Evolutionary conservation across 1,284 basidiomycete genomes (phyloP), one percentile per base, ranked within the genome.

Genomic region (Trichosporon sp.): DNA sequence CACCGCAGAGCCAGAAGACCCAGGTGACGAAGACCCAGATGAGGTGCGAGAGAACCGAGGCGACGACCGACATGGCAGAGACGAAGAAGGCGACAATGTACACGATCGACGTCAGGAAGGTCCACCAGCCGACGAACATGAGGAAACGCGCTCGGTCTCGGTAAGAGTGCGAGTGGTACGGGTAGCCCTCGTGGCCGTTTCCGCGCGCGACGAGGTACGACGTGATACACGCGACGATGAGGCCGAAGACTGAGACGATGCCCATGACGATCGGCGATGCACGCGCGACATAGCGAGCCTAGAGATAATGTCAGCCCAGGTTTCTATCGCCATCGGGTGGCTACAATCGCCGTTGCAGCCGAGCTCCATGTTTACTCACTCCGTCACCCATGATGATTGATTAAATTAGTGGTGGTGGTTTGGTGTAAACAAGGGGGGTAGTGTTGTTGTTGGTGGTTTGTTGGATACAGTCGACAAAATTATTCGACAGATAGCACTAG

Each of bases 41-140:
- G n/a, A 69, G 69, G 71, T 81, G 77, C 13, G 69, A 71, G n/a
- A 78, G 78, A 32, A 81, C 76, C 52, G 37, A 54, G 4, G 59
- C 40, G 14, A 65, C 25, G 70, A 74, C 62, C 71, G 66, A 70
- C 14, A 65, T 65, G 14, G 72, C 62, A 29, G 71, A 70, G 57
- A 68, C 54, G 59, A 80, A 71, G 75, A 77, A 80, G 67, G 74
- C 63, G 59, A 70, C 74, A 44, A 80, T 68, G 74, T 80, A 81
- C 37, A 68, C 66, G 44, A 70, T 66, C 57, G 73, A 65, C 68
- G 80, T 78, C 59, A 79, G 56, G 56, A 81, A 68, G 11, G 80
- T 81, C 80, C 80, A 81, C 79, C 79, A 81, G 6, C 77, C 78
- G 40, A 69, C 68, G 73, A 81, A 81, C 54, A 68, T 65, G 36